Evolutionary conservation across 2,329 filamentous ascomycete genomes (phyloP), one percentile per base, ranked within the genome.

Genomic region (Cryoendolithus antarcticus): DNA sequence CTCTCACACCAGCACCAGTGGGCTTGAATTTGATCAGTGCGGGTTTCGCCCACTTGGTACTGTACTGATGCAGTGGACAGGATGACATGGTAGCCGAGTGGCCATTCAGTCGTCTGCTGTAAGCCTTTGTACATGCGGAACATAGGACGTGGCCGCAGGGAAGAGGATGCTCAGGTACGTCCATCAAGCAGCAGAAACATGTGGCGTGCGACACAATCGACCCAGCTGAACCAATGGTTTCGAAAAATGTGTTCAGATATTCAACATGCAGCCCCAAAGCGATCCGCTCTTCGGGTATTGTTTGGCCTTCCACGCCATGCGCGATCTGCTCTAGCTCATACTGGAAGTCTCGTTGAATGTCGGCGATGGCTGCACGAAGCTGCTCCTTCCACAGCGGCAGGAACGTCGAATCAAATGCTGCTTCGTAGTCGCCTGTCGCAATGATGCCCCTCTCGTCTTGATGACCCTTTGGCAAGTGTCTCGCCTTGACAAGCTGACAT

Each of bases 81-180:
- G 49, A 51, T 2, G 49, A 28, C 4, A 59, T 46, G 5, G 49
- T 41, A 12, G 12, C 12, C 6, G 45, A 41, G 37, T 28, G 30
- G 10, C 9, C 24, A 6, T 29, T n/a, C 8, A 27, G 24, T 12
- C 40, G 24, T 51, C 57, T 49, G 54, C 53, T 53, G 41, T 65
- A 39, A 32, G 53, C 43, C 47, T 52, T 54, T 21, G 69, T 45
- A 44, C 66, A 69, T 30, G 52, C 47, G 6, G 58, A 61, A 46
- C 66, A 69, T 1, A 70, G 43, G 3, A 69, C 56, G 47, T 70
- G 67, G 0, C 66, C 65, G 40, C 66, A 71, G 3, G 60, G 59
- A 1, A 70, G 50, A 2, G 56, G 47, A 43, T 69, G 62, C 42
- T 67, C 58, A 1, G 67, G 61, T 2, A 60, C 51, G 33, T 61